Percentiles rank a stretch among this genome's conserved stretches.
phyloP scores from a whole-genome alignment of 176 grass and related monocot species.

The Cenchrus americanus region DNA sequence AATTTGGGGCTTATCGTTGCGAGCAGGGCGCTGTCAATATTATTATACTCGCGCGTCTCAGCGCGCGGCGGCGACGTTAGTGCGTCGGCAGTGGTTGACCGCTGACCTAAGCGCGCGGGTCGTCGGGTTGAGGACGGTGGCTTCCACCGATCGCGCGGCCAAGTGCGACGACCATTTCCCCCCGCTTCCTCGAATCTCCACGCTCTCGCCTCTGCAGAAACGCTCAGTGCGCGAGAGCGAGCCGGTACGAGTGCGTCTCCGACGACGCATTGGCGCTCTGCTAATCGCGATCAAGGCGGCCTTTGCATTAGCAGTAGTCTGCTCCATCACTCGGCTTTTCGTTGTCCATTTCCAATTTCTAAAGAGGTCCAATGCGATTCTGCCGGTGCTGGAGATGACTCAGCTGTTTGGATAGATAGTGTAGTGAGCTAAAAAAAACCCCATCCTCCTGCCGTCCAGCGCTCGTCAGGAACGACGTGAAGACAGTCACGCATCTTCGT shows the following conservation, averaged over 20 bases:
- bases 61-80: background rate
- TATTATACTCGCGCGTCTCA: slow-evolving; percentile 13
- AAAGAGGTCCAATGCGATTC: background rate
- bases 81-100: slow-evolving; percentile 43
- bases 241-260: background rate
- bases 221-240: background rate
- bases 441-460: background rate
- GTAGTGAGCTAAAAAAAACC: background rate
- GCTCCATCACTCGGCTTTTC: background rate
- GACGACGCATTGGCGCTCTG: background rate
- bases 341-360: background rate
- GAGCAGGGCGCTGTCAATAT: slow-evolving; percentile 1
- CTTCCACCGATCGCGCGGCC: background rate
- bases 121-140: background rate
- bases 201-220: background rate
- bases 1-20: slow-evolving; percentile 2
- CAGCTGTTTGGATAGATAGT: background rate
- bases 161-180: slow-evolving; percentile 14
- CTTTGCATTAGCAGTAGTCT: too few species aligned
- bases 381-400: background rate
- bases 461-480: background rate
- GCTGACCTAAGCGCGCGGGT: slow-evolving; percentile 21
- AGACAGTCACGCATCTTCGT: slow-evolving; percentile 29
- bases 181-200: background rate
- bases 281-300: background rate